Base-by-base conservation (phyloP, 352 stramenopile genomes). In the Pythium phragmitis region DNA sequence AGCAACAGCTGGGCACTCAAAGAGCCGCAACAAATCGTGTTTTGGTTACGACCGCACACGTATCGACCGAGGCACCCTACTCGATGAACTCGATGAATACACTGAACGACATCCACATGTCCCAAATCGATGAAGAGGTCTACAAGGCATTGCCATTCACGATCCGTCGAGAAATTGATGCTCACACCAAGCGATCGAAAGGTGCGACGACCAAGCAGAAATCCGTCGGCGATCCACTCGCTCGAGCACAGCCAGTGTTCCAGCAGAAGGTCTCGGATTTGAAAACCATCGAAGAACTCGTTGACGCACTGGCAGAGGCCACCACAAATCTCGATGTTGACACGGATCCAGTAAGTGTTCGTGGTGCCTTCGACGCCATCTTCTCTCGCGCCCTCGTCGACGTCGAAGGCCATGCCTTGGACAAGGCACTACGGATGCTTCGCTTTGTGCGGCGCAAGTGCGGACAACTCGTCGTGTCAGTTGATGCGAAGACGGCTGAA, bases 61-160 rank as follows among this genome's bases (percentile, higher is more conserved):
- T 19, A 19, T 21, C 17, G 50, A 34, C 39, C 41, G 12, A 42
- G 14, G 17, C 11, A 41, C 12, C 30, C 3, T 37, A 62, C 46
- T 9, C 21, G 23, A 21, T 9, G 4, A 41, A 80, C 46, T 9
- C 21, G 23, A 21, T 9, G 4, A 41, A 80, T 23, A 68, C 77
- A 2, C 63, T 94, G 4, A 74, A 94, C 57, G 81, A 91, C 37
- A 84, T 92, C 53, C 74, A 67, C 12, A 74, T 92, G 60, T 95
- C 87, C 4, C 87, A 94, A 74, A 77, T 95, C 4, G 87, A 95
- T 52, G 74, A 75, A 5, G 77, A 90, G 43, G 82, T 95, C 7
- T 92, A 92, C 47, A 57, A 91, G 37, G 77, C 82, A 17, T 68
- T 95, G 6, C 87, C 87, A 5, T 75, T 89, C 9, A 34, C 61